Evolutionary conservation across 495 filamentous ascomycete genomes (phyloP), one percentile per base, ranked within the genome.

Genomic region (Annulohypoxylon bovei): DNA sequence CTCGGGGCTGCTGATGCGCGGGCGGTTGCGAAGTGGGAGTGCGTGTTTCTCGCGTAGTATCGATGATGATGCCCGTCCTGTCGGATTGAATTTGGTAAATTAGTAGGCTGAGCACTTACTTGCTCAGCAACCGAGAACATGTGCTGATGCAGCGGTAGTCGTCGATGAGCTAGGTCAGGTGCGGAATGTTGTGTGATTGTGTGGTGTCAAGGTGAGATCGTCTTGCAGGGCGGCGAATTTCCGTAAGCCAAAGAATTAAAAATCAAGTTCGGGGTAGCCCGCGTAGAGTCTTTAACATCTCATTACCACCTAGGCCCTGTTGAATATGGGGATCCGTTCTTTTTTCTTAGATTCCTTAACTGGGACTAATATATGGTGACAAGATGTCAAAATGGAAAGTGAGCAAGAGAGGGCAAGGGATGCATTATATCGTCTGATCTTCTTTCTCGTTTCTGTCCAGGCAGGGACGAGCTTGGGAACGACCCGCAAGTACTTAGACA

Each of bases 391-490:
- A 75, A 75, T 68, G 67, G 70, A 60, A 70, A 78, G 68, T 65
- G 77, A 74, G 68, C 55, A 65, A 71, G 70, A 65, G 76, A 68
- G 79, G 78, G 78, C 73, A 75, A 72, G 76, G 76, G 73, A 74
- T 73, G 79, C 76, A 81, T 82, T 83, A 82, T 84, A 82, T 81
- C 80, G 77, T 83, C 79, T 81, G 80, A 81, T 82, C 76, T 82
- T 78, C 79, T 75, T 70, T 80, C 79, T 80, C 73, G 74, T 78
- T 75, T 73, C 73, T 72, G 58, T 71, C 70, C 70, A 70, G 70
- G 69, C 65, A 73, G 65, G 75, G 75, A 75, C 67, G 67, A 66
- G 75, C 72, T 76, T 72, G 68, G 75, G 63, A 75, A 73, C 71
- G 77, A 76, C 68, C 71, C 69, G 71, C 76, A 74, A 78, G 80